phyloP scores from a whole-genome alignment of 805 yeast genomes.

The Candida dajiaensis region DNA sequence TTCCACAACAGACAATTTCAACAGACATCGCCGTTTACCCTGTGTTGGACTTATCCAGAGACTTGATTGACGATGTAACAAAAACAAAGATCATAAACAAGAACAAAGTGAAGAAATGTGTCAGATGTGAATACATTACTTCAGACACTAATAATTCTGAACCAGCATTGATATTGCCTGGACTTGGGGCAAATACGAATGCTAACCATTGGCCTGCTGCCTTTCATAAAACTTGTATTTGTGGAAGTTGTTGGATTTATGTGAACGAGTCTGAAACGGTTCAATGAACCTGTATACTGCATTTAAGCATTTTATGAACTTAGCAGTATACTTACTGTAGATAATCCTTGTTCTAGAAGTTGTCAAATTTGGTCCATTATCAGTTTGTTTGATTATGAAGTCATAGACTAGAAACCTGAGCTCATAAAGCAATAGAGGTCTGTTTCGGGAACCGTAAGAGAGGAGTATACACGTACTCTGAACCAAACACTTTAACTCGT shows the following conservation, averaged over 20 bases:
- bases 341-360: too few relatives aligned
- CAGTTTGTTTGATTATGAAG: too few relatives aligned
- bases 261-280: conserved; percentile 14
- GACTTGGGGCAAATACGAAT: conserved; percentile 23
- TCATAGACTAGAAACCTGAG: too few relatives aligned
- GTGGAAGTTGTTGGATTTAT: conserved; percentile 74
- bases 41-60: conserved; percentile 25
- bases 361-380: too few relatives aligned
- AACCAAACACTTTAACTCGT: too few relatives aligned
- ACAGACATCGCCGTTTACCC: conserved; percentile 28
- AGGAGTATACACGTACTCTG: too few relatives aligned
- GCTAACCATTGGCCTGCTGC: conserved; percentile 50
- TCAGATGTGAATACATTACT: conserved; percentile 49
- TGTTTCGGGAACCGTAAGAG: too few relatives aligned
- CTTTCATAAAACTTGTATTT: conserved; percentile 67
- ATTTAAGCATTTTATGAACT: background rate
- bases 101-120: conserved; percentile 37
- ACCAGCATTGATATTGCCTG: conserved; percentile 21
- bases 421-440: too few relatives aligned
- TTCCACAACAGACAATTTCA: conserved; percentile 32
- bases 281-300: background rate
- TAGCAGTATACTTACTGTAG: too few relatives aligned
- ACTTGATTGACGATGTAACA: conserved; percentile 27
- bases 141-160: conserved; percentile 25
- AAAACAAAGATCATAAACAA: conserved; percentile 20